phyloP scores from a whole-genome alignment of 495 filamentous ascomycete species.

The Patellaria atrata region DNA sequence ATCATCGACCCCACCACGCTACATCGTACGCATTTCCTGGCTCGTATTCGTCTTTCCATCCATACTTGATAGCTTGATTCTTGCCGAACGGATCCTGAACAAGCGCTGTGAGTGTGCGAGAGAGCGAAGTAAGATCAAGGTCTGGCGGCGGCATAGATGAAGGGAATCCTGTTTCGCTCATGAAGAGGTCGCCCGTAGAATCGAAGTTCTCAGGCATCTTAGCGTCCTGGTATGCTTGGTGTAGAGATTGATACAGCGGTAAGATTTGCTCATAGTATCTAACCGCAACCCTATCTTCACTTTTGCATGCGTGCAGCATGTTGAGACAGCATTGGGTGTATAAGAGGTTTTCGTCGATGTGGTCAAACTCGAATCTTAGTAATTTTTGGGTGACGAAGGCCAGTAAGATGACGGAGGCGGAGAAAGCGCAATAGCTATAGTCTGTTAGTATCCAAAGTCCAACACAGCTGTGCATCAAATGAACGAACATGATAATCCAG shows the following conservation, averaged over 20 bases:
- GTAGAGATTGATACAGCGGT: slow-evolving; percentile 14
- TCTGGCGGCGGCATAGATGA: too few species aligned
- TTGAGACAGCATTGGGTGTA: slow-evolving; percentile 15
- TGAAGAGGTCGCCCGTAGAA: too few species aligned
- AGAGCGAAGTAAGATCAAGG: too few species aligned
- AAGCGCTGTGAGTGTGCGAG: too few species aligned
- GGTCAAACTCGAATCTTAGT: slow-evolving; percentile 5
- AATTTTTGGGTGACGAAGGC: slow-evolving; percentile 12
- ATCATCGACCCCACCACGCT: too few species aligned
- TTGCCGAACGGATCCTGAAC: too few species aligned
- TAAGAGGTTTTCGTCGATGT: slow-evolving; percentile 10
- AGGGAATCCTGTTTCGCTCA: too few species aligned
- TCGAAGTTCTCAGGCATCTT: too few species aligned
- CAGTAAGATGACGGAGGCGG: slow-evolving; percentile 14
- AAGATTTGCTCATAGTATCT: slow-evolving; percentile 11
- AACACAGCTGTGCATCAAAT: not conserved
- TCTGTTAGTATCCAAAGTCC: not conserved
- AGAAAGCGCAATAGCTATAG: slow-evolving; percentile 16
- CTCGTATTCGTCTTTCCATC: too few species aligned
- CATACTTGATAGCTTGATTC: too few species aligned
- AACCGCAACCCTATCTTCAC: slow-evolving; percentile 10
- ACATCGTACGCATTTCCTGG: too few species aligned
- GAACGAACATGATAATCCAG: slow-evolving; percentile 19
- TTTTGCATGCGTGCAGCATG: slow-evolving; percentile 12
- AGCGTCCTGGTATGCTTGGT: too few species aligned